phyloP scores from a whole-genome alignment of 345 rosid genomes.

The Murraya koenigii region DNA sequence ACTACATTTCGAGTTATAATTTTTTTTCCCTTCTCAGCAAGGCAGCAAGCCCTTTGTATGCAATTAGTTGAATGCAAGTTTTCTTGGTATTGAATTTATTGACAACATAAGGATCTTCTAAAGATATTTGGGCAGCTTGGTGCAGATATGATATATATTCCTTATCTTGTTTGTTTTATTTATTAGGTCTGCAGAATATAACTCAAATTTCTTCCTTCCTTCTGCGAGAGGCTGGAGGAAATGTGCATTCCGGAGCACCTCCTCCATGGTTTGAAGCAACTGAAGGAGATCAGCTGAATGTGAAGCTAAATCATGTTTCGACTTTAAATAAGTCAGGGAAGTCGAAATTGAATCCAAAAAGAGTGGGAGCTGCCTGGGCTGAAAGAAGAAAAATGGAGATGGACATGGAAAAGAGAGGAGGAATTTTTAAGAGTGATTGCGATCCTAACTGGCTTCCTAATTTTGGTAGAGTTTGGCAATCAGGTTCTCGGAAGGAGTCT shows the following conservation, averaged over 20 bases:
- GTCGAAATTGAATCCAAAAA: constrained; percentile 71
- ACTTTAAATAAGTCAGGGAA: constrained; percentile 44
- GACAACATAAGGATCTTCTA: neutral
- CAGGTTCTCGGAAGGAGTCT: constrained; percentile 84
- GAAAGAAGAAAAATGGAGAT: constrained; percentile 84
- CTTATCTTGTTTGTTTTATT: constrained; percentile 11
- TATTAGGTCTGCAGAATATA: constrained; percentile 42
- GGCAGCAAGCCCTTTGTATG: neutral
- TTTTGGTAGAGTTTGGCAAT: constrained; percentile 98
- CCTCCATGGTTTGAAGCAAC: constrained; percentile 77
- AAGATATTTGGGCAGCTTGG: neutral
- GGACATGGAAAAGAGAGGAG: constrained; percentile 86
- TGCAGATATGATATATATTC: neutral
- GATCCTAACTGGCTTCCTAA: constrained; percentile 86
- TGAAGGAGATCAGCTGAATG: constrained; percentile 35
- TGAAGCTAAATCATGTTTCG: constrained; percentile 27
- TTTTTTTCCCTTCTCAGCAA: neutral
- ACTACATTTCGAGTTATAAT: constrained; percentile 6
- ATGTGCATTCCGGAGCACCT: constrained; percentile 79
- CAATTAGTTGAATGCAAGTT: neutral
- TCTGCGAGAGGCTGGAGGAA: constrained; percentile 42
- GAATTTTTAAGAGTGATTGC: constrained; percentile 35
- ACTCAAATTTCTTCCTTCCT: constrained; percentile 34
- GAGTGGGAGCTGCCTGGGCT: constrained; percentile 98
- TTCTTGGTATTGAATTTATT: constrained; percentile 1